Evolutionary conservation across 1,139 yeast genomes (phyloP).

Genomic region (Geotrichum fermentans): DNA sequence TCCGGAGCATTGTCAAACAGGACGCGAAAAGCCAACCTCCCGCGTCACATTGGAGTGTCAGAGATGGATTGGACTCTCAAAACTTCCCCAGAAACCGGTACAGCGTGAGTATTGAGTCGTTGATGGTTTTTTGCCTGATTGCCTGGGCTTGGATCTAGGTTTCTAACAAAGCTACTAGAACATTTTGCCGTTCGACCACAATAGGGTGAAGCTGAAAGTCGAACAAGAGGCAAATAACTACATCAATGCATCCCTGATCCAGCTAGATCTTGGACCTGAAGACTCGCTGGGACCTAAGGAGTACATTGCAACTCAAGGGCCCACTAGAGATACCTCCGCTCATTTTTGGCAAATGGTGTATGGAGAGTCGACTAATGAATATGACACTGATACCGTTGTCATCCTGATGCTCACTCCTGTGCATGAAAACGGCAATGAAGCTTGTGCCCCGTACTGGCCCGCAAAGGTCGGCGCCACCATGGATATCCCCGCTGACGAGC

Average conservation of each 20-base stretch:
- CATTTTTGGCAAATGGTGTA: constrained; percentile 89
- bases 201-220: constrained; percentile 46
- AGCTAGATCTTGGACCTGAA: constrained; percentile 30
- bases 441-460: constrained; percentile 81
- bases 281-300: constrained; percentile 28
- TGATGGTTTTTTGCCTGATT: not conserved
- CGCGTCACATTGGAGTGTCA: constrained; percentile 7
- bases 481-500: constrained; percentile 22
- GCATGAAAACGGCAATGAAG: constrained; percentile 52
- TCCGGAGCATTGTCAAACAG: not conserved
- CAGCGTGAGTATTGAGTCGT: not conserved
- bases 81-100: constrained; percentile 17
- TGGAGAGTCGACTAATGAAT: constrained; percentile 20
- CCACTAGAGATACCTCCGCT: constrained; percentile 52
- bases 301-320: constrained; percentile 70
- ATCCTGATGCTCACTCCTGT: constrained; percentile 87
- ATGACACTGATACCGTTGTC: constrained; percentile 44
- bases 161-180: constrained; percentile 30
- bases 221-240: constrained; percentile 36
- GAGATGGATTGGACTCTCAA: constrained; percentile 10
- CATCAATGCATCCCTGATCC: constrained; percentile 47
- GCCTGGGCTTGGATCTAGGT: not conserved
- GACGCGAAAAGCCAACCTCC: no score
- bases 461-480: constrained; percentile 23
- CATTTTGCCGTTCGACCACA: constrained; percentile 56